Evolutionary conservation across 2,329 filamentous ascomycete genomes (phyloP).

Genomic region (Fulvia fulva): DNA sequence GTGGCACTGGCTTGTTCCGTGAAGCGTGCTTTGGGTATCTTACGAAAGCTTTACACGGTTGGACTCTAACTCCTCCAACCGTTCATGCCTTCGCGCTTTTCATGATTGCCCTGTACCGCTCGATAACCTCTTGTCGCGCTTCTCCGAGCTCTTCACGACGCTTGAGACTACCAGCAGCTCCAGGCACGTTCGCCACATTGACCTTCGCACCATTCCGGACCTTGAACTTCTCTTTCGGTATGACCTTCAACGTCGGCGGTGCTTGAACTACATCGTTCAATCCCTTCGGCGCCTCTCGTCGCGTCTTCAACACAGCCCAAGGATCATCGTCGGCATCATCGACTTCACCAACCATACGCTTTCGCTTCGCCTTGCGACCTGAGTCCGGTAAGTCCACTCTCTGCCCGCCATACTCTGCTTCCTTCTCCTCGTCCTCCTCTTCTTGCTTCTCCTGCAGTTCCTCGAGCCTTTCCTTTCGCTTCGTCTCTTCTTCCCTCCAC

Average conservation of each 20-base stretch:
- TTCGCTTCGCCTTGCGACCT: constrained; percentile 46
- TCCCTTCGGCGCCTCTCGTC: constrained; percentile 53
- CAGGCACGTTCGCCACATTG: constrained; percentile 65
- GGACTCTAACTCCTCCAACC: background rate
- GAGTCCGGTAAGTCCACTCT: constrained; percentile 58
- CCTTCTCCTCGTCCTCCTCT: constrained; percentile 57
- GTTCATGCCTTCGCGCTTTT: constrained; percentile 29
- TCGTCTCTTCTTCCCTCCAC: constrained; percentile 73
- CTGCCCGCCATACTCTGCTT: constrained; percentile 62
- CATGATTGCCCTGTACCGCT: constrained; percentile 70
- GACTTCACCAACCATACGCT: constrained; percentile 42
- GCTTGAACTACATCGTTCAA: constrained; percentile 63
- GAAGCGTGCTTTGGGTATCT: too few relatives aligned
- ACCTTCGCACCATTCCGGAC: constrained; percentile 62
- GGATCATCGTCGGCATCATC: constrained; percentile 62
- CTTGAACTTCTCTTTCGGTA: constrained; percentile 61
- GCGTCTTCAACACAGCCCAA: constrained; percentile 69
- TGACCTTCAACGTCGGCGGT: constrained; percentile 67
- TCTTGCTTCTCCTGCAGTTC: constrained; percentile 64
- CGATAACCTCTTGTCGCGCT: constrained; percentile 66
- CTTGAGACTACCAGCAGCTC: constrained; percentile 65
- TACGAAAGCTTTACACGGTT: too few relatives aligned
- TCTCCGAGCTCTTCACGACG: constrained; percentile 69
- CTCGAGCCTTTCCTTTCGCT: constrained; percentile 71
- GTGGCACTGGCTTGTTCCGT: too few relatives aligned